These are phyloP conservation scores for Suhomyces ambrosiae DNA, from an alignment of 1,139 yeast species.

Conservation along the genomic window DNA sequence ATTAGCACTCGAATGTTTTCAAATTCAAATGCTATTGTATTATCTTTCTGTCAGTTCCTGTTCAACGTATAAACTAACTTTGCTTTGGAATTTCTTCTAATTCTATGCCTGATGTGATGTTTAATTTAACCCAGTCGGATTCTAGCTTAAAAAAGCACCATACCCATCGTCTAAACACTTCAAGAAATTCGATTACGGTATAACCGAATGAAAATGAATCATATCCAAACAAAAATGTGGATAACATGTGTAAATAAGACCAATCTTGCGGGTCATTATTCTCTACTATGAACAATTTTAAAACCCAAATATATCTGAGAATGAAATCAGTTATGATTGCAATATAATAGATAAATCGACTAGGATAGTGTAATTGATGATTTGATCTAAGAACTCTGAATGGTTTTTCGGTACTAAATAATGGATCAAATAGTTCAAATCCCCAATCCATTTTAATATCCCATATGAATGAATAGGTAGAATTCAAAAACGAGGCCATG, in stretches of 20 bases:
- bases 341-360: slow-evolving; percentile 32
- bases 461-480: slow-evolving; percentile 83
- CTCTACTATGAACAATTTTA: slow-evolving; percentile 45
- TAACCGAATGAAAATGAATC: slow-evolving; percentile 60
- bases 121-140: slow-evolving; percentile 60
- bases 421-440: slow-evolving; percentile 51
- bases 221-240: slow-evolving; percentile 40
- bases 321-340: slow-evolving; percentile 57
- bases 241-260: slow-evolving; percentile 19
- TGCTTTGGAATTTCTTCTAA: slow-evolving; percentile 14
- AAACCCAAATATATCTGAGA: slow-evolving; percentile 75
- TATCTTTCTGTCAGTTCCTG: too few relatives aligned
- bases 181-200: slow-evolving; percentile 67
- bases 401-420: slow-evolving; percentile 17
- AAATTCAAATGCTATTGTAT: too few relatives aligned
- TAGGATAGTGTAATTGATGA: slow-evolving; percentile 5
- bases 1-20: too few relatives aligned
- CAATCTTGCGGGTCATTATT: slow-evolving; percentile 20
- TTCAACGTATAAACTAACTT: too few relatives aligned
- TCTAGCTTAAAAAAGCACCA: slow-evolving; percentile 90
- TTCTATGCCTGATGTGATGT: slow-evolving; percentile 15
- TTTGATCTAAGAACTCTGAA: slow-evolving; percentile 7
- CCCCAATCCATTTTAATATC: slow-evolving; percentile 91
- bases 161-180: slow-evolving; percentile 78
- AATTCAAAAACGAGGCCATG: slow-evolving; percentile 57